Percentiles rank a stretch among this genome's conserved stretches.
phyloP scores from a whole-genome alignment of 768 basidiomycete genomes.

The Hericium coralloides region DNA sequence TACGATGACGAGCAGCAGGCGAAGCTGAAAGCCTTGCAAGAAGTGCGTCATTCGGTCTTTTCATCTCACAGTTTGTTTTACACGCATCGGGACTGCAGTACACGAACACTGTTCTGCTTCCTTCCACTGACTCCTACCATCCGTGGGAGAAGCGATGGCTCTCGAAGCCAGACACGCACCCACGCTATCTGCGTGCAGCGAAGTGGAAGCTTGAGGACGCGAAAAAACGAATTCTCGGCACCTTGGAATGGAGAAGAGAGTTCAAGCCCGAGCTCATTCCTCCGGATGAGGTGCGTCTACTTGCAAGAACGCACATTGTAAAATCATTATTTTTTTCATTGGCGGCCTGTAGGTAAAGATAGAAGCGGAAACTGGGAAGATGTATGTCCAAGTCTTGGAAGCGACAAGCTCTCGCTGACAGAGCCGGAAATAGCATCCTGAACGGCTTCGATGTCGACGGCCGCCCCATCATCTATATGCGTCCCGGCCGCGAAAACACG shows the following conservation, averaged over 20 bases:
- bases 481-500: conserved; percentile 83
- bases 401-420: not conserved
- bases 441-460: conserved; percentile 84
- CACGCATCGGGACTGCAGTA: conserved; percentile 23
- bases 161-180: conserved; percentile 51
- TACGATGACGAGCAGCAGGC: conserved; percentile 58
- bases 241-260: conserved; percentile 79
- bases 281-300: conserved; percentile 52
- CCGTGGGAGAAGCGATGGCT: conserved; percentile 78
- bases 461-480: conserved; percentile 84
- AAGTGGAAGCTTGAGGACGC: conserved; percentile 78
- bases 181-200: conserved; percentile 77
- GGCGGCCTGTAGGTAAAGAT: conserved; percentile 39
- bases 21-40: conserved; percentile 49
- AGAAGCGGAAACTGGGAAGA: conserved; percentile 82
- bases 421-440: conserved; percentile 42
- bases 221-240: conserved; percentile 68
- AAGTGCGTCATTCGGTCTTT: conserved; percentile 34
- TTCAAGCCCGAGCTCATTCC: conserved; percentile 79
- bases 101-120: conserved; percentile 52
- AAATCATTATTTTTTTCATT: too few relatives aligned
- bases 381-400: conserved; percentile 37
- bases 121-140: conserved; percentile 59
- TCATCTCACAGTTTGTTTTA: too few relatives aligned
- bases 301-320: not conserved